Evolutionary conservation across 2,329 filamentous ascomycete species (phyloP).

Genomic region (Cladosporium halotolerans): DNA sequence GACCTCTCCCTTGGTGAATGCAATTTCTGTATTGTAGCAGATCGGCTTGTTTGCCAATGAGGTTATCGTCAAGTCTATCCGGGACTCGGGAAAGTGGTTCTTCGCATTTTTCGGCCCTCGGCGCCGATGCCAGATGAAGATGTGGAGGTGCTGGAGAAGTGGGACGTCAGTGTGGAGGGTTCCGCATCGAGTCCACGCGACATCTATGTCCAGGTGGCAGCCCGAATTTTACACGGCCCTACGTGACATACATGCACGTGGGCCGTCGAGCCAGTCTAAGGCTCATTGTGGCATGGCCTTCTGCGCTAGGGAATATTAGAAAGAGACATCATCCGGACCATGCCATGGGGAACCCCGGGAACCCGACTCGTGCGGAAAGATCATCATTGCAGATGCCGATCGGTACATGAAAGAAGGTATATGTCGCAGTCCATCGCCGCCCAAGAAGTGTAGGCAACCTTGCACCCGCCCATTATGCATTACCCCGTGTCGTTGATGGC

Average conservation of each 20-base stretch:
- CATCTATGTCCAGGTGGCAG: not conserved
- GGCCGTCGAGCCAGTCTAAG: not conserved
- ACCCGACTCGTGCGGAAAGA: not conserved
- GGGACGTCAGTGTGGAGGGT: not conserved
- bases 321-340: not conserved
- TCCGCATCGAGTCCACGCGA: not conserved
- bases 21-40: no score
- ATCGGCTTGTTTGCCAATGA: no score
- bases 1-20: no score
- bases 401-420: not conserved
- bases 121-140: not conserved
- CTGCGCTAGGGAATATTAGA: not conserved
- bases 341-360: not conserved
- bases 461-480: not conserved
- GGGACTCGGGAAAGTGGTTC: not conserved
- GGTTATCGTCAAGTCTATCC: no score
- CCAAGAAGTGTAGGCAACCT: not conserved
- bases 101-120: not conserved
- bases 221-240: not conserved
- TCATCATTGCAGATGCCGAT: not conserved
- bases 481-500: not conserved
- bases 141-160: conserved; percentile 3
- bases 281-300: not conserved
- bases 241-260: not conserved
- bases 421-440: not conserved